These are phyloP conservation scores for Diaporthe citri DNA, from an alignment of 2,329 filamentous ascomycete genomes.

Conservation along the genomic window DNA sequence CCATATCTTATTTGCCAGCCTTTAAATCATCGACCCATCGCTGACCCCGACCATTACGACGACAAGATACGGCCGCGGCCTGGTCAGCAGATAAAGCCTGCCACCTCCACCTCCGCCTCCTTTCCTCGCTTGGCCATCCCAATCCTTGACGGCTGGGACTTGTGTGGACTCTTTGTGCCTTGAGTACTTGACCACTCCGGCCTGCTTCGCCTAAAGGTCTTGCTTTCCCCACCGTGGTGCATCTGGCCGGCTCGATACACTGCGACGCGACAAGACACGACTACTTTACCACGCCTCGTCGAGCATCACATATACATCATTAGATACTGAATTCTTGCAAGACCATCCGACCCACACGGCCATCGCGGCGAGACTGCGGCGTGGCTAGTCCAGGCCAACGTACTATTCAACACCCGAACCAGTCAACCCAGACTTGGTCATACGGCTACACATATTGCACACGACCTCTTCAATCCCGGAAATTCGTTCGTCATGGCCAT, in stretches of 20 bases:
- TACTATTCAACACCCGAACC: not conserved
- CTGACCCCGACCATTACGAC: constrained; percentile 27
- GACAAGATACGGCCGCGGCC: constrained; percentile 35
- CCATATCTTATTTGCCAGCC: constrained; percentile 29
- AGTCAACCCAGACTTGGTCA: not conserved
- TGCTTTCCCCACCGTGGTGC: constrained; percentile 32
- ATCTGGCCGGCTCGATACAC: constrained; percentile 30
- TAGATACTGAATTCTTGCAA: not conserved
- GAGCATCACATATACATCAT: not conserved
- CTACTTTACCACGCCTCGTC: constrained; percentile 13
- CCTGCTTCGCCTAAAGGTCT: constrained; percentile 32
- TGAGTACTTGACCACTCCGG: constrained; percentile 29
- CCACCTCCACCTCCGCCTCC: not conserved
- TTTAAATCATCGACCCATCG: constrained; percentile 4
- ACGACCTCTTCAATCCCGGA: not conserved
- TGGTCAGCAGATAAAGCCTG: constrained; percentile 30
- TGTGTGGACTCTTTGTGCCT: constrained; percentile 27
- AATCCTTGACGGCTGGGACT: constrained; percentile 13
- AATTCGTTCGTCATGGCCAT: constrained; percentile 72
- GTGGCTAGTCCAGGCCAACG: constrained; percentile 1
- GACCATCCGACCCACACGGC: not conserved
- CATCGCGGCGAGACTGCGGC: not conserved
- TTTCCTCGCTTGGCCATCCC: constrained; percentile 13
- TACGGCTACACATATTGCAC: not conserved
- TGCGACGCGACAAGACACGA: constrained; percentile 32